phyloP scores from a whole-genome alignment of 164 flowering plant genomes.

The Aristolochia contorta region DNA sequence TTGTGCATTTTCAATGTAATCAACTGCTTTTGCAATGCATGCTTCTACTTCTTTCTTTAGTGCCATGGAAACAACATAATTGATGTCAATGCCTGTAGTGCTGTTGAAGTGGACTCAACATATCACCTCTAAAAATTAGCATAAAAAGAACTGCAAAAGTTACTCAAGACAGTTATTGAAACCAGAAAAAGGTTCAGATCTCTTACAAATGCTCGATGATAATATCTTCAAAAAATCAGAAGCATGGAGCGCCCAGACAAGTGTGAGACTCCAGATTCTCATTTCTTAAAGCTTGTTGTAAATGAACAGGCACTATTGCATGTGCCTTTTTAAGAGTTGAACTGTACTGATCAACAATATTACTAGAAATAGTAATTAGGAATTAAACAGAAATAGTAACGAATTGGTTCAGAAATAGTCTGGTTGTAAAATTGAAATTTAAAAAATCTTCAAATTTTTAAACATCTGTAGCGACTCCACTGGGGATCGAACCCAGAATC shows the following conservation, averaged over 20 bases:
- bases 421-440: too few species aligned
- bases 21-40: conserved; percentile 52
- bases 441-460: too few species aligned
- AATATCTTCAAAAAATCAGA: conserved; percentile 92
- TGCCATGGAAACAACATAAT: conserved; percentile 71
- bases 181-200: conserved; percentile 9
- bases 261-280: too few species aligned
- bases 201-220: conserved; percentile 97
- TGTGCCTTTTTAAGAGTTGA: too few species aligned
- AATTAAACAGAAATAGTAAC: too few species aligned
- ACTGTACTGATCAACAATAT: too few species aligned
- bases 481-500: conserved; percentile 78
- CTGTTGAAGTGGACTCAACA: conserved; percentile 93
- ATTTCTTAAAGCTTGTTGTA: too few species aligned
- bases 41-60: conserved; percentile 48
- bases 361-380: too few species aligned
- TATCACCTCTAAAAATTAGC: conserved; percentile 24
- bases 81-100: conserved; percentile 68
- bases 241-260: conserved; percentile 69
- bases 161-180: not conserved
- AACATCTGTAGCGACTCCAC: conserved; percentile 51
- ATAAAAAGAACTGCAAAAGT: not conserved
- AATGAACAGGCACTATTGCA: too few species aligned
- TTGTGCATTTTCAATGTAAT: conserved; percentile 69
- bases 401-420: too few species aligned